Conservation (phyloP, 306 rosid species). For the Cucumis cinereus region DNA sequence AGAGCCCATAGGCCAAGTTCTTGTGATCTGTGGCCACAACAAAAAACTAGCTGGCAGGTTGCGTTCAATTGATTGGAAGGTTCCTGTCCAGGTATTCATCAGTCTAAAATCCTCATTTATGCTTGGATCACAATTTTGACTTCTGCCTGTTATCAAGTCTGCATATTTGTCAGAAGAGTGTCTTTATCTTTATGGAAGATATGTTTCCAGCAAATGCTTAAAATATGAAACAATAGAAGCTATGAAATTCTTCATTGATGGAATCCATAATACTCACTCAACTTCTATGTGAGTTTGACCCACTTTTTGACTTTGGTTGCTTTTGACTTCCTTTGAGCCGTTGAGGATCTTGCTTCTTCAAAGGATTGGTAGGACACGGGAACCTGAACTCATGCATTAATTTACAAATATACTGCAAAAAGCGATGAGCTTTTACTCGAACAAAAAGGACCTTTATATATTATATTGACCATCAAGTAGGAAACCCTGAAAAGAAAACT, state of each 20-base stretch:
- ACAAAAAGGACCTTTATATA: not conserved
- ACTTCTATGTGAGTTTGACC: not conserved
- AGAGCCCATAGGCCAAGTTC: slow-evolving; percentile 69
- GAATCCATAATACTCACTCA: not conserved
- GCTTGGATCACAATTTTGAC: not conserved
- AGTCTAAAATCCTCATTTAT: not conserved
- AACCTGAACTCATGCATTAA: not conserved
- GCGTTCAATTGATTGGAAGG: slow-evolving; percentile 57
- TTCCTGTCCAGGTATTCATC: slow-evolving; percentile 80
- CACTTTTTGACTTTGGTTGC: not conserved
- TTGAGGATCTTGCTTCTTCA: not conserved
- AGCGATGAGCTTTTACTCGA: not conserved
- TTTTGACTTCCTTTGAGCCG: not conserved
- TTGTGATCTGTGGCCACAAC: slow-evolving; percentile 90
- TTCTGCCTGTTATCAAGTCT: not conserved
- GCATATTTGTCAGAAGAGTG: not conserved
- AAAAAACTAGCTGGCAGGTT: slow-evolving; percentile 71
- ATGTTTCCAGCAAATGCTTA: not conserved
- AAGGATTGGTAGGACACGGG: not conserved
- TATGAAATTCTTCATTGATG: not conserved
- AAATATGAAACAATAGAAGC: not conserved
- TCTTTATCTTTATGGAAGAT: not conserved
- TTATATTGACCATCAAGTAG: not conserved
- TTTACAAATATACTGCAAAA: not conserved
- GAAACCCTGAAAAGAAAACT: not conserved